These are phyloP conservation scores for Microbotryum intermedium DNA, from an alignment of 1,284 basidiomycete genomes.

Conservation along the genomic window DNA sequence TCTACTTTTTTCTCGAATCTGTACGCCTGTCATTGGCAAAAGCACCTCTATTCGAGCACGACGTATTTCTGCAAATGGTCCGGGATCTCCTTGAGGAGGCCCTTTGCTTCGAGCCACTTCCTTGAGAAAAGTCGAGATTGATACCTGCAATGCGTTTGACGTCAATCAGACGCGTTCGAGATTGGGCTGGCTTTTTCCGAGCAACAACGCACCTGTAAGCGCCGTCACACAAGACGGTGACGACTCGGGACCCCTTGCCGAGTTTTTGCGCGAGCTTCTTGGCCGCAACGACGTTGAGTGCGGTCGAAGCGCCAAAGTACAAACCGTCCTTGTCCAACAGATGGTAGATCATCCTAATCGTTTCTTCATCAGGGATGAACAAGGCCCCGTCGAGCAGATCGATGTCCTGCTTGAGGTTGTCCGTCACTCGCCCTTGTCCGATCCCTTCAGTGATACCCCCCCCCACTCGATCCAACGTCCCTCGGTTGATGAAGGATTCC, in stretches of 20 bases:
- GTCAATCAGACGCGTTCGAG: not conserved
- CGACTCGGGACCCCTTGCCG: conserved; percentile 69
- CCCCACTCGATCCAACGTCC: conserved; percentile 66
- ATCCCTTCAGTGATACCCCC: conserved; percentile 97
- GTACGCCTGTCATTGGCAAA: too few relatives aligned
- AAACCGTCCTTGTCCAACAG: conserved; percentile 86
- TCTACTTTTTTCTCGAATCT: too few relatives aligned
- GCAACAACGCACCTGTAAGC: conserved; percentile 57
- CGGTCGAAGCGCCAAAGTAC: conserved; percentile 92
- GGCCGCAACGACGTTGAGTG: conserved; percentile 91
- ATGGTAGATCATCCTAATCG: conserved; percentile 88
- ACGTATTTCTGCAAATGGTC: conserved; percentile 79
- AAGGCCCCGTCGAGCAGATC: conserved; percentile 71
- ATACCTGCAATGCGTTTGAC: conserved; percentile 46
- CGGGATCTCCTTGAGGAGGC: conserved; percentile 70
- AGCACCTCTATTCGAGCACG: conserved; percentile 51
- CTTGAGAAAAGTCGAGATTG: conserved; percentile 73
- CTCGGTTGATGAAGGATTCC: conserved; percentile 73
- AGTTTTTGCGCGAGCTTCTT: conserved; percentile 76
- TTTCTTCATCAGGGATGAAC: conserved; percentile 78
- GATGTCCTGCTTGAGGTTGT: conserved; percentile 81
- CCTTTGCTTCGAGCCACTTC: conserved; percentile 82
- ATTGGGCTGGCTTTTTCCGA: not conserved
- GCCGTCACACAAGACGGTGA: conserved; percentile 87
- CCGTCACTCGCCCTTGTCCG: conserved; percentile 93